Conservation (phyloP, 306 rosid species). For the Pachyrhizus erosus region DNA sequence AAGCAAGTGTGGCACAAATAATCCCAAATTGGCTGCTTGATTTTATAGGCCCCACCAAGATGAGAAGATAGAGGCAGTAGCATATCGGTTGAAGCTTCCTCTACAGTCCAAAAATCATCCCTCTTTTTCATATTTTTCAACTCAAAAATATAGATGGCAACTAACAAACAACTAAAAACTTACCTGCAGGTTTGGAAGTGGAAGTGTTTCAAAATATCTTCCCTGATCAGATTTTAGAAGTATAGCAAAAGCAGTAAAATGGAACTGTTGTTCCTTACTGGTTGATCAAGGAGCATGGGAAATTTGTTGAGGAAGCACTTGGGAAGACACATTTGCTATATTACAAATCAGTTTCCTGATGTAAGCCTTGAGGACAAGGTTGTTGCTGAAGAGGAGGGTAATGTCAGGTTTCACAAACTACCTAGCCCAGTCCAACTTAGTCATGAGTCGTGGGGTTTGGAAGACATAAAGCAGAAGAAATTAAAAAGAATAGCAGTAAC, state of each 20-base stretch:
- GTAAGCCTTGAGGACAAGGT: not conserved
- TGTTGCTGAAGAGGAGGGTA: not conserved
- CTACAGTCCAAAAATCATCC: not conserved
- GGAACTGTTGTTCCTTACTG: not conserved
- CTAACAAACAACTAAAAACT: not conserved
- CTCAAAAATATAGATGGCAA: not conserved
- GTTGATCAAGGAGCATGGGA: not conserved
- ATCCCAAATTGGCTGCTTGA: not conserved
- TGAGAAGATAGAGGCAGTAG: not conserved
- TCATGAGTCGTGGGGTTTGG: not conserved
- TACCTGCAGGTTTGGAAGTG: not conserved
- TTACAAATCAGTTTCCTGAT: not conserved
- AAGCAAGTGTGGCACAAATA: not conserved
- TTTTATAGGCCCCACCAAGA: not conserved
- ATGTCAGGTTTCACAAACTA: not conserved
- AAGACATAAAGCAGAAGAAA: not conserved
- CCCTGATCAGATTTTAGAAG: not conserved
- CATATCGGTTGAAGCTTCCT: not conserved
- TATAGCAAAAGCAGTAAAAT: not conserved
- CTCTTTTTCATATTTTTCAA: not conserved
- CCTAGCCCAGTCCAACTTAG: not conserved
- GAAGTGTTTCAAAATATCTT: not conserved
- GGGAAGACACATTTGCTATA: not conserved
- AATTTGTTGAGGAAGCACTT: not conserved
- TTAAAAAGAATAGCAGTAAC: not conserved